These are phyloP conservation scores for Botrytis medusae DNA, from an alignment of 2,329 filamentous ascomycete species.

Conservation along the genomic window DNA sequence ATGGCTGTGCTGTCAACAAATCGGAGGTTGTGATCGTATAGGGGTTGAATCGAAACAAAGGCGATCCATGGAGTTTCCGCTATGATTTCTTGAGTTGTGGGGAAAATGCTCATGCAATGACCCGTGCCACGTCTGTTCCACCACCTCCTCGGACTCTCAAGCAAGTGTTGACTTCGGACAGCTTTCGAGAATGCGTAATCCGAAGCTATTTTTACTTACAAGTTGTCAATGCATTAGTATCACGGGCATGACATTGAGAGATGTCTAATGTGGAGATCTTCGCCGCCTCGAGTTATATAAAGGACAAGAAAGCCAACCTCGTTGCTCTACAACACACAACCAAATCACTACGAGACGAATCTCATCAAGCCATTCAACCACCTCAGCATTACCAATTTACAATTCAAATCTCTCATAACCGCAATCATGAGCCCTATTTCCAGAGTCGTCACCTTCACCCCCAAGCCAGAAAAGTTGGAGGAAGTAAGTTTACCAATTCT, in stretches of 20 bases:
- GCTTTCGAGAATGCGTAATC: not conserved
- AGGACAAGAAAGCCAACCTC: not conserved
- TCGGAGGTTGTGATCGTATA: not conserved
- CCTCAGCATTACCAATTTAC: not conserved
- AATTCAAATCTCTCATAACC: not conserved
- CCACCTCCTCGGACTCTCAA: not conserved
- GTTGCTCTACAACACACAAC: not conserved
- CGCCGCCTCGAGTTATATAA: not conserved
- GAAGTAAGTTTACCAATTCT: not conserved
- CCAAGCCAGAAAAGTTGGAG: conserved; percentile 8
- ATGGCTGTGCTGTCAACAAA: not conserved
- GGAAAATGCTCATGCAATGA: not conserved
- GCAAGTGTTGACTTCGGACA: not conserved
- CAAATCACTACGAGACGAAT: not conserved
- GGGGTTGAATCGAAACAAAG: not conserved
- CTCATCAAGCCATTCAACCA: not conserved
- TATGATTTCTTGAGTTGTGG: conserved; percentile 7
- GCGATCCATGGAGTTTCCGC: not conserved
- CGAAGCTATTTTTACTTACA: not conserved
- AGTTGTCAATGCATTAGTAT: not conserved
- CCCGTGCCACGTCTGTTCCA: conserved; percentile 9
- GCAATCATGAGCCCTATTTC: conserved; percentile 5
- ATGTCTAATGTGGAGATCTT: not conserved
- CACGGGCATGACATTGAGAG: not conserved
- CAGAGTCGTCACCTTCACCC: conserved; percentile 7